Conservation (phyloP, 1,284 basidiomycete species). For the Inonotus obliquus region DNA sequence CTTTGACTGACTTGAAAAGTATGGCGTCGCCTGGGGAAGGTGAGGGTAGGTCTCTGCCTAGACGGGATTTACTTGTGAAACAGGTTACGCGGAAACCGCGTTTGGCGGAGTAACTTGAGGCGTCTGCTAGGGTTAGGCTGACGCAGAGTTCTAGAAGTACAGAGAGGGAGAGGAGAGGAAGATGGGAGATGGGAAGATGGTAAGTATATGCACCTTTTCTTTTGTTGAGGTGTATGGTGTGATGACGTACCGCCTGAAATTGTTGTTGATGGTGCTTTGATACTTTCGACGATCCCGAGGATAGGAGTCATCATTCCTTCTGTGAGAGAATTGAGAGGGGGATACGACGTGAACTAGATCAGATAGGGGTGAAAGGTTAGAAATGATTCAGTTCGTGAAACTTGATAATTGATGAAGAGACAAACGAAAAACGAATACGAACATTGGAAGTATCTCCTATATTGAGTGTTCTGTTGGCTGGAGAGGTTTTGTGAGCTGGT, state of each 20-base stretch:
- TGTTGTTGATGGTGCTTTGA: neutral
- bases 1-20: constrained; percentile 1
- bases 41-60: neutral
- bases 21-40: constrained; percentile 4
- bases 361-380: neutral
- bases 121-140: neutral
- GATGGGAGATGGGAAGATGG: no score
- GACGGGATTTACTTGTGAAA: neutral
- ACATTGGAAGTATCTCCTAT: no score
- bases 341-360: neutral
- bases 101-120: neutral
- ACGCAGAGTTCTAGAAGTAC: neutral
- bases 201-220: neutral
- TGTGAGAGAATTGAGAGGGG: neutral
- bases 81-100: neutral
- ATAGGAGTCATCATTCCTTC: constrained; percentile 1
- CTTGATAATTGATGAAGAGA: no score
- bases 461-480: no score
- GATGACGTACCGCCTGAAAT: neutral
- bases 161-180: no score
- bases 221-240: neutral
- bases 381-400: neutral
- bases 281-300: neutral
- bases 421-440: neutral
- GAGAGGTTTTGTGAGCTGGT: neutral